phyloP scores from a whole-genome alignment of 768 basidiomycete genomes.

The Naganishia friedmannii region DNA sequence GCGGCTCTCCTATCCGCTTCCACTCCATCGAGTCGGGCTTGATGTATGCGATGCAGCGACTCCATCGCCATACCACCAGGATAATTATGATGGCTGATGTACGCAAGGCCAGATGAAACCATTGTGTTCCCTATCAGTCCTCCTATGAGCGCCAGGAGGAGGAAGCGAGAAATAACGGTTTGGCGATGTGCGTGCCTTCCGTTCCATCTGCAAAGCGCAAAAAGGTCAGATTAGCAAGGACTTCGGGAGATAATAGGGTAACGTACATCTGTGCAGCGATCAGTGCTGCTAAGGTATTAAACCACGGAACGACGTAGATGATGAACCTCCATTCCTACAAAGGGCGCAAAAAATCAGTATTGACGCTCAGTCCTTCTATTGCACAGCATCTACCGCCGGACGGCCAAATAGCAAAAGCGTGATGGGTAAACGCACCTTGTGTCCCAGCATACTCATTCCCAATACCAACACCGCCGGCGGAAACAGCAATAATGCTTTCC shows the following conservation, averaged over 20 bases:
- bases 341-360: neutral
- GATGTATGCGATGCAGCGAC: conserved; percentile 57
- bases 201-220: neutral
- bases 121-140: conserved; percentile 60
- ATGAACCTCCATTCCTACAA: conserved; percentile 91
- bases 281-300: conserved; percentile 75
- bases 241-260: neutral
- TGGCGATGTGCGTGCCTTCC: neutral
- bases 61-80: conserved; percentile 77
- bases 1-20: neutral
- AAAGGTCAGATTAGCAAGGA: neutral
- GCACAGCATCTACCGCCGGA: too few relatives aligned
- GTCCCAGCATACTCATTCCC: conserved; percentile 69
- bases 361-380: too few relatives aligned
- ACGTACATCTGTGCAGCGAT: conserved; percentile 67
- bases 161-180: neutral
- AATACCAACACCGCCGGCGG: conserved; percentile 34
- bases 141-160: conserved; percentile 55
- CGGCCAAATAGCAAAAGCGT: too few relatives aligned
- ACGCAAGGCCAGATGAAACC: conserved; percentile 59
- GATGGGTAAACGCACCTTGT: conserved; percentile 59
- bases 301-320: conserved; percentile 74
- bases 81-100: conserved; percentile 72
- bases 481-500: neutral
- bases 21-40: neutral